These are phyloP conservation scores for Fagopyrum tataricum DNA, from an alignment of 148 eudicot genomes.

Conservation along the genomic window DNA sequence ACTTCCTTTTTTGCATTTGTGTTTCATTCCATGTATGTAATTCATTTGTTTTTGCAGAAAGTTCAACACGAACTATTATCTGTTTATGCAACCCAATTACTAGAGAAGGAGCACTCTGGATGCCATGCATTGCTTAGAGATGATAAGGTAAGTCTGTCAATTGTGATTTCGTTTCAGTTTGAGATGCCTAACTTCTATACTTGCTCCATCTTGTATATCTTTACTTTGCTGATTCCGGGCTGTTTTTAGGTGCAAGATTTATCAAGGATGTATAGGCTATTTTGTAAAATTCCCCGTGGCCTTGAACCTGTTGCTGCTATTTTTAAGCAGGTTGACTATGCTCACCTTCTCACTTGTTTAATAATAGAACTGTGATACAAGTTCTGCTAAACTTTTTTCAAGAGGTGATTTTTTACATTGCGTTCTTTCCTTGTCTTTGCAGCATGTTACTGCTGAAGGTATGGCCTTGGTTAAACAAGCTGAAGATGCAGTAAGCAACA, in stretches of 20 bases:
- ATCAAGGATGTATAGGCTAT: slow-evolving; percentile 93
- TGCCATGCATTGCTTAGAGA: slow-evolving; percentile 88
- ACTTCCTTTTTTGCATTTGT: too few relatives aligned
- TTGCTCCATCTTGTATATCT: too few relatives aligned
- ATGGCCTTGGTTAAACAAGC: slow-evolving; percentile 79
- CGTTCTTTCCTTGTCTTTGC: too few relatives aligned
- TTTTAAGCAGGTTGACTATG: slow-evolving; percentile 63
- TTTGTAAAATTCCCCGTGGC: slow-evolving; percentile 69
- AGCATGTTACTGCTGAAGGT: slow-evolving; percentile 92
- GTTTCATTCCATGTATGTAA: too few relatives aligned
- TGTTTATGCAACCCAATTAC: slow-evolving; percentile 74
- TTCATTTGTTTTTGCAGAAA: slow-evolving; percentile 33
- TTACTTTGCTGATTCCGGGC: too few relatives aligned
- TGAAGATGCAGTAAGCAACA: slow-evolving; percentile 85
- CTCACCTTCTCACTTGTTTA: not conserved
- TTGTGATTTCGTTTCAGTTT: too few relatives aligned
- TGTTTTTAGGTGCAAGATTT: slow-evolving; percentile 93
- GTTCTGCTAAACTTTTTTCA: too few relatives aligned
- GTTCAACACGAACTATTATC: slow-evolving; percentile 81
- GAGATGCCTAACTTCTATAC: too few relatives aligned
- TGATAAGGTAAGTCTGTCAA: too few relatives aligned
- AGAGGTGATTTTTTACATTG: too few relatives aligned
- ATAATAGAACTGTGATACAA: too few relatives aligned
- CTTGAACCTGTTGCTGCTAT: slow-evolving; percentile 80
- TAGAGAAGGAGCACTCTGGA: slow-evolving; percentile 92